These are phyloP conservation scores for Apiospora pterosperma DNA, from an alignment of 2,329 filamentous ascomycete species.

Conservation along the genomic window DNA sequence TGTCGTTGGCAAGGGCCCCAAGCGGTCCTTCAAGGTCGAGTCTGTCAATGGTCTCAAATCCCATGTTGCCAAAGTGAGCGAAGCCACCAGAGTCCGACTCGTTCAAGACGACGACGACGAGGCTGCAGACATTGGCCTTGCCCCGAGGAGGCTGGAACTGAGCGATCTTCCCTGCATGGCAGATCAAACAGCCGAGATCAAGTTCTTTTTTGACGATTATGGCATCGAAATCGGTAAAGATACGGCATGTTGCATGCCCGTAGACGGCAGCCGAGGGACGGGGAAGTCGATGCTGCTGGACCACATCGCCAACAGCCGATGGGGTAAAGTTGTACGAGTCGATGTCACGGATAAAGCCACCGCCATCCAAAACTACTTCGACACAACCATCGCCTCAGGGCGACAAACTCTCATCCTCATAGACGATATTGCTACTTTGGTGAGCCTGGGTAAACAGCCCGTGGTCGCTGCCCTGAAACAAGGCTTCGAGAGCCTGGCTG, in stretches of 20 bases:
- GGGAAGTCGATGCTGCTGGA: conserved; percentile 77
- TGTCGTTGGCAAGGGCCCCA: conserved; percentile 50
- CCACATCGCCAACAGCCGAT: conserved; percentile 63
- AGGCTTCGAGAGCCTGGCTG: conserved; percentile 32
- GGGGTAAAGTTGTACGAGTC: conserved; percentile 66
- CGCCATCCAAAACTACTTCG: conserved; percentile 65
- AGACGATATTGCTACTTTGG: conserved; percentile 71
- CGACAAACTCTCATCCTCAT: conserved; percentile 73
- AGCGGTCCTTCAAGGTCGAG: conserved; percentile 56
- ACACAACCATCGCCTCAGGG: conserved; percentile 62
- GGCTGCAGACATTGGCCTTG: neutral
- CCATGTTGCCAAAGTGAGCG: conserved; percentile 41
- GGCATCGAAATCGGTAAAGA: conserved; percentile 24
- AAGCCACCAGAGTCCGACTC: conserved; percentile 36
- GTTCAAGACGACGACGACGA: conserved; percentile 24
- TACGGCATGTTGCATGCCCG: conserved; percentile 57
- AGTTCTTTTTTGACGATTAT: conserved; percentile 58
- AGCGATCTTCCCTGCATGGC: conserved; percentile 65
- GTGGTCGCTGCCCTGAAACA: conserved; percentile 55
- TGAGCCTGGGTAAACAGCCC: conserved; percentile 55
- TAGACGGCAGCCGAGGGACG: conserved; percentile 80
- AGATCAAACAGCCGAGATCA: conserved; percentile 61
- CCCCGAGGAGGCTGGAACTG: conserved; percentile 38
- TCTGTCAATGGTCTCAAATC: conserved; percentile 51
- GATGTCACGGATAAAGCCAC: conserved; percentile 52